Base-by-base conservation (phyloP, 2,329 filamentous ascomycete genomes). In the Diaporthe ilicicola region DNA sequence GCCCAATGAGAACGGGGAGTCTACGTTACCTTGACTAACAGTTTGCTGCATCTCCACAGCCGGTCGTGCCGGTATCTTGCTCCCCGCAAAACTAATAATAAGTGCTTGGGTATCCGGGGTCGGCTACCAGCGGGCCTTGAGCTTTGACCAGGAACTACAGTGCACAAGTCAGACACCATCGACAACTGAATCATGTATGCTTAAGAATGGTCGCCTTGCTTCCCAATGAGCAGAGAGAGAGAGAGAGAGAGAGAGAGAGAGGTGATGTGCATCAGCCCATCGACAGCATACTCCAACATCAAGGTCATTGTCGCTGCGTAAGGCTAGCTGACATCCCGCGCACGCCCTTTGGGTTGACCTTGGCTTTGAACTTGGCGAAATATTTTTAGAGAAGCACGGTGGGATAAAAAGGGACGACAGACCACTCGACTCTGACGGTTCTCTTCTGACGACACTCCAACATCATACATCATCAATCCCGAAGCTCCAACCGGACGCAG, bases 21-120 rank as follows among this genome's bases (percentile, higher is more conserved):
- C 50, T 64, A 19, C 44, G 59, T 64, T 50, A 29, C n/a, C 6
- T 64, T 68, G 66, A 68, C 66, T 68, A 68, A 68, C 54, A 68
- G 42, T 68, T 68, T 56, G n/a, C 34, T 29, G 29, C 9, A n/a
- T 42, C 66, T 50, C 53, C 66, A 50, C 66, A 50, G 10, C n/a
- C 22, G 54, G 22, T 68, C 59, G 59, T 53, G 10, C n/a, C 22
- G 54, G 22, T 68, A 68, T 68, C 66, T 46, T 2, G 39, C n/a
- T 48, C 37, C 48, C 37, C 42, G 29, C 65, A 68, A 37, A 55
- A 46, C 65, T 39, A n/a, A n/a, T n/a, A n/a, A n/a, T n/a, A 59
- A 37, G 34, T 64, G 44, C 42, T 59, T 27, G 51, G 66, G 50
- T 68, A 68, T 68, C 66, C 32, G 53, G 53, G 53, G 66, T 68